Base-by-base conservation (phyloP, 2,329 filamentous ascomycete species). In the Ophiostoma quercus region DNA sequence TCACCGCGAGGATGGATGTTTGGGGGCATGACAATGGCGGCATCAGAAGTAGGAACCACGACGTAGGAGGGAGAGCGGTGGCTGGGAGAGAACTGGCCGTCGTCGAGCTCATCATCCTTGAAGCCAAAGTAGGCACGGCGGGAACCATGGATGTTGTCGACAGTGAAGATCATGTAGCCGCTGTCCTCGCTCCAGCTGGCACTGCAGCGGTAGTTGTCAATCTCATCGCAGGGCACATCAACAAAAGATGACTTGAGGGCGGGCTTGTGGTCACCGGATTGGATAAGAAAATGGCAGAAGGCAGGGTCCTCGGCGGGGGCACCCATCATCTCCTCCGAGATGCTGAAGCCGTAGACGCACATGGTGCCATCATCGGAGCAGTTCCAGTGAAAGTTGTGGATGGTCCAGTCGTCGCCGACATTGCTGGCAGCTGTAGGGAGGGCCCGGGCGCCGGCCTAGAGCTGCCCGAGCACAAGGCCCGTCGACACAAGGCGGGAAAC, bases 71-170 rank as follows among this genome's bases (percentile, higher is more conserved):
- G 39, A 0, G 72, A 72, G 9, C 39, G 41, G 14, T 72, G 69
- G 14, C 51, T 63, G 9, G 34, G 9, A 1, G 69, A 29, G 3
- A 70, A 66, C 43, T 68, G 32, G 11, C 70, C 71, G 19, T 57
- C 65, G 1, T 34, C 37, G 2, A 75, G 9, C 67, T 76, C 74
- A 1, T 22, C 63, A 16, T 73, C 71, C 0, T 25, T 54, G 67
- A 75, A 76, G 29, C 66, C 71, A 54, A 77, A 75, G 67, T 74
- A 76, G 1, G 74, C 74, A 29, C 72, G 72, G 22, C 63, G 70
- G 8, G 65, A 57, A 3, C 66, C 29, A 0, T 47, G 51, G 1
- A 71, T 29, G 65, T 76, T 73, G 39, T 74, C 74, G 7, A 74
- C 37, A 1, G 74, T 73, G 1, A 77, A 47, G 11, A 74, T 72